A percentile compares a stretch with the other conserved stretches of the same genome.
Evolutionary conservation across 1,139 yeast species (phyloP).

Genomic region (Magnusiomyces paraingens): DNA sequence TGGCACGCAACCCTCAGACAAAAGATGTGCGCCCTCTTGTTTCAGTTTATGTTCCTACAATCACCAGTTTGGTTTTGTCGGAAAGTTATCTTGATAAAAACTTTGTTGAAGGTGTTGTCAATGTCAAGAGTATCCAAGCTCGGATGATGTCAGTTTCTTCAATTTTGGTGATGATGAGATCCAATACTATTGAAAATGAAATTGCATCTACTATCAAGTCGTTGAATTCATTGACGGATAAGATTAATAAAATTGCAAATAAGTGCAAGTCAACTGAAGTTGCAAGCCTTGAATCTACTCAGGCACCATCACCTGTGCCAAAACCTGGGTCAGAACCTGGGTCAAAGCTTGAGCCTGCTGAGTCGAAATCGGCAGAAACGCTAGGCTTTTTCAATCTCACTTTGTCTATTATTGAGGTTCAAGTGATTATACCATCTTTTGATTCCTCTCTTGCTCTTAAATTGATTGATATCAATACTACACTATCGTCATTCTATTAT

Average conservation of each 20-base stretch:
- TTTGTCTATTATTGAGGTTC: constrained; percentile 7
- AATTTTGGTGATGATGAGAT: background rate
- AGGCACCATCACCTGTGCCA: background rate
- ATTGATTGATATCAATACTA: constrained; percentile 7
- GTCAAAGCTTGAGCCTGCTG: background rate
- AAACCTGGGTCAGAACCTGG: too few relatives aligned
- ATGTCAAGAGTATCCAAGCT: background rate
- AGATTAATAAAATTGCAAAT: background rate
- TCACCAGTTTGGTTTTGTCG: background rate
- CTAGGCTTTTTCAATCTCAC: constrained; percentile 10
- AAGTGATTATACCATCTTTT: constrained; percentile 13
- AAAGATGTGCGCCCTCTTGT: background rate
- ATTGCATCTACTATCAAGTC: background rate
- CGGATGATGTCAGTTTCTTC: constrained; percentile 6
- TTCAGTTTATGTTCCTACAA: background rate
- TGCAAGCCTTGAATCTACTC: background rate
- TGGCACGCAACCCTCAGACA: background rate
- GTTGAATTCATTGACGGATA: background rate
- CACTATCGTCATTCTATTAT: constrained; percentile 8
- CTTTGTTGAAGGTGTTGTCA: constrained; percentile 1
- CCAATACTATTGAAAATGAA: constrained; percentile 3
- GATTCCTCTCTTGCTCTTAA: constrained; percentile 14
- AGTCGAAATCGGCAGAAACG: background rate
- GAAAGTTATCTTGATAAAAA: background rate
- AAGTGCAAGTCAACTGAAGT: too few relatives aligned